Conservation (phyloP, 139 green algal genomes). For the Coelastrella sp. region DNA sequence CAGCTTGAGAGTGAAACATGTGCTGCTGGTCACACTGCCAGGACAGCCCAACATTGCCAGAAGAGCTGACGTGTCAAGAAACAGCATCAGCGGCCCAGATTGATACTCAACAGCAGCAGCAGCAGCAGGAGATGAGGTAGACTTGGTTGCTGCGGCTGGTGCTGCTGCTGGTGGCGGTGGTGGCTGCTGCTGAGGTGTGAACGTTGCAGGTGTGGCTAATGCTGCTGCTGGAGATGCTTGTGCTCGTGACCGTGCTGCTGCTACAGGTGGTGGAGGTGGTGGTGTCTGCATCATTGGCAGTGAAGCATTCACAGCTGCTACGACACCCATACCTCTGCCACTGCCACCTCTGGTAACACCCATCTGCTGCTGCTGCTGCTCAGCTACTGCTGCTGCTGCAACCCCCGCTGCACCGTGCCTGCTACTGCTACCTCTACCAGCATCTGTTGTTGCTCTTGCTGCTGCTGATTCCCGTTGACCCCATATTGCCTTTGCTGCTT, state of each 20-base stretch:
- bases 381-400: slow-evolving; percentile 20
- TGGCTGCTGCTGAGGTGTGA: too few relatives aligned
- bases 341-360: not conserved
- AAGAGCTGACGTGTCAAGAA: slow-evolving; percentile 81
- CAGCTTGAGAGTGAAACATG: slow-evolving; percentile 48
- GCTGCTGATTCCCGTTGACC: not conserved
- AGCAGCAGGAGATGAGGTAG: slow-evolving; percentile 10
- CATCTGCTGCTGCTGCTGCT: slow-evolving; percentile 1
- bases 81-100: slow-evolving; percentile 77
- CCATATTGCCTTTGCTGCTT: slow-evolving; percentile 51
- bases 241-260: not conserved
- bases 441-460: slow-evolving; percentile 14
- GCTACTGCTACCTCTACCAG: not conserved
- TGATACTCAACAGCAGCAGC: not conserved
- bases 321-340: too few relatives aligned
- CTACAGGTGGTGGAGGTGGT: not conserved
- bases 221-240: slow-evolving; percentile 9
- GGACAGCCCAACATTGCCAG: slow-evolving; percentile 76
- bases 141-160: not conserved
- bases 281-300: not conserved
- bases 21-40: slow-evolving; percentile 15
- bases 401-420: not conserved
- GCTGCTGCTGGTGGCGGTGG: slow-evolving; percentile 16
- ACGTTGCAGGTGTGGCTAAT: not conserved
- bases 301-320: not conserved